Conservation (phyloP, 352 stramenopile genomes). For the Pythium rishiriense region DNA sequence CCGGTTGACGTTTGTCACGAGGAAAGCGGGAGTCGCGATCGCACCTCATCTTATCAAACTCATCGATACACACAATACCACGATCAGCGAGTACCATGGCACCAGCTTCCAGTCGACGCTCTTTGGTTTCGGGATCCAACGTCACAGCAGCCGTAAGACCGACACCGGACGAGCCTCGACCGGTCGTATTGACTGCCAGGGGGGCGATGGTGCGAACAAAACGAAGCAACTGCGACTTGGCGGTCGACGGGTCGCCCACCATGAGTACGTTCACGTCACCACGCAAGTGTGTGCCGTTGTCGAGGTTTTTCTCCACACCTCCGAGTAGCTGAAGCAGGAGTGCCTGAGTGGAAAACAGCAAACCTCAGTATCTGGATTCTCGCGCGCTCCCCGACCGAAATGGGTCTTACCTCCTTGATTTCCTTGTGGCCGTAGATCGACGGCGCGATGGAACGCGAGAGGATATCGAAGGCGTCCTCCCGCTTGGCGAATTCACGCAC, state of each 20-base stretch:
- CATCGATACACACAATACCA: slow-evolving; percentile 99
- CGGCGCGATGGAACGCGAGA: slow-evolving; percentile 94
- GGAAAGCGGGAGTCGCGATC: not conserved
- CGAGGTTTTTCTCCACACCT: slow-evolving; percentile 95
- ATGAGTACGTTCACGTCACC: slow-evolving; percentile 99
- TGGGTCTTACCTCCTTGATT: slow-evolving; percentile 95
- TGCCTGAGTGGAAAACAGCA: slow-evolving; percentile 34
- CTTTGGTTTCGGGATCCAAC: slow-evolving; percentile 94
- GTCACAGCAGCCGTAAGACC: slow-evolving; percentile 99
- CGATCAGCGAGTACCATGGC: slow-evolving; percentile 99
- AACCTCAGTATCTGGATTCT: slow-evolving; percentile 2
- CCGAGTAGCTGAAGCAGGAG: slow-evolving; percentile 85
- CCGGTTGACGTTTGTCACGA: not conserved
- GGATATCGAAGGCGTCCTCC: slow-evolving; percentile 89
- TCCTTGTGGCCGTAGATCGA: slow-evolving; percentile 98
- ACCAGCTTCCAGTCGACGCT: slow-evolving; percentile 95
- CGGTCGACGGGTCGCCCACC: slow-evolving; percentile 98
- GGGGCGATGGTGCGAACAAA: slow-evolving; percentile 95
- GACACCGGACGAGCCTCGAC: slow-evolving; percentile 79
- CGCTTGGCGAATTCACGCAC: slow-evolving; percentile 93
- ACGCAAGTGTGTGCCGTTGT: slow-evolving; percentile 99
- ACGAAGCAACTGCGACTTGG: slow-evolving; percentile 98
- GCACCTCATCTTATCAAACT: slow-evolving; percentile 98
- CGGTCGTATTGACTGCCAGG: slow-evolving; percentile 91
- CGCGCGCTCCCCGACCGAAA: not conserved